A percentile compares a stretch with the other conserved stretches of the same genome.
phyloP scores from a whole-genome alignment of 2,329 filamentous ascomycete genomes.

The Pseudogymnoascus sp. region DNA sequence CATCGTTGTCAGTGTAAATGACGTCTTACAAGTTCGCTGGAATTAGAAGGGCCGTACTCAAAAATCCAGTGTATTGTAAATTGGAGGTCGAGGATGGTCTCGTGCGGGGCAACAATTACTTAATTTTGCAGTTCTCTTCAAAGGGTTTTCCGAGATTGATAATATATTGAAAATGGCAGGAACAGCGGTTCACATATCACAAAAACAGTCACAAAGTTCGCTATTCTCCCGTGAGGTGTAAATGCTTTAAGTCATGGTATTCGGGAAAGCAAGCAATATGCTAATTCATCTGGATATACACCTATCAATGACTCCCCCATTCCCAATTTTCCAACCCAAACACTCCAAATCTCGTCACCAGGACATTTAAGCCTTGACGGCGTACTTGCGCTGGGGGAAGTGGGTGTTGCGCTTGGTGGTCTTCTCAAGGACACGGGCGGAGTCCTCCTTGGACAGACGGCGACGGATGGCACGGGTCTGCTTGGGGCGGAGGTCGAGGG shows the following conservation, averaged over 20 bases:
- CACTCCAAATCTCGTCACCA: neutral
- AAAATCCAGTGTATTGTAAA: neutral
- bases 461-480: slow-evolving; percentile 96
- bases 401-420: slow-evolving; percentile 91
- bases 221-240: neutral
- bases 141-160: neutral
- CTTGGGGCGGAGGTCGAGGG: slow-evolving; percentile 97
- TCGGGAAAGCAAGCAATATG: slow-evolving; percentile 9
- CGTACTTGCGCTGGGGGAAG: slow-evolving; percentile 98
- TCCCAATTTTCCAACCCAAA: slow-evolving; percentile 10
- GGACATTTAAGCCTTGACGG: slow-evolving; percentile 71
- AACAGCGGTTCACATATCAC: neutral
- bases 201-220: neutral
- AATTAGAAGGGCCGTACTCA: neutral
- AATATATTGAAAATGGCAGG: neutral
- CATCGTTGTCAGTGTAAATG: neutral
- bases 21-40: neutral
- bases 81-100: neutral
- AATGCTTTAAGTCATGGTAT: slow-evolving; percentile 8
- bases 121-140: neutral
- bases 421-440: slow-evolving; percentile 78
- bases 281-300: slow-evolving; percentile 11
- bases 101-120: neutral
- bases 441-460: slow-evolving; percentile 87
- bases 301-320: slow-evolving; percentile 3